A percentile compares a stretch with the other conserved stretches of the same genome.
Conservation (phyloP, 225 moss, liverwort and hornwort species). For the Physcomitrellopsis africana region DNA sequence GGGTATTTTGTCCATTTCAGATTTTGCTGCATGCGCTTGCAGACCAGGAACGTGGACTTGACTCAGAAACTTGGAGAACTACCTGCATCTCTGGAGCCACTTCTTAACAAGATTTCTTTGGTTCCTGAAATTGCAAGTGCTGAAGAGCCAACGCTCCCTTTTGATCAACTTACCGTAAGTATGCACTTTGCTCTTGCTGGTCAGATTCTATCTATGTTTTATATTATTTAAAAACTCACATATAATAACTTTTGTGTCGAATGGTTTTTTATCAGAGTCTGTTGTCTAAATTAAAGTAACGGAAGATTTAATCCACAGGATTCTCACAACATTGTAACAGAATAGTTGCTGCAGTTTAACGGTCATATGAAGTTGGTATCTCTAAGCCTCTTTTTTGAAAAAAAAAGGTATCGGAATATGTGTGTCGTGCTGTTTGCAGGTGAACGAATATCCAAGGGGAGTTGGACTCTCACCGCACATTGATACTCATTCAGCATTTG, state of each 20-base stretch:
- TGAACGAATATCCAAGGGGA: slow-evolving; percentile 96
- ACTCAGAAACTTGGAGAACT: slow-evolving; percentile 80
- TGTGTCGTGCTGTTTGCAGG: slow-evolving; percentile 50
- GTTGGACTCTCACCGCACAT: slow-evolving; percentile 97
- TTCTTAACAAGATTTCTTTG: slow-evolving; percentile 61
- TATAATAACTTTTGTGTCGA: background rate
- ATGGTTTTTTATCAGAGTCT: background rate
- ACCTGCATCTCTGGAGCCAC: slow-evolving; percentile 61
- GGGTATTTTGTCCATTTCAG: slow-evolving; percentile 10
- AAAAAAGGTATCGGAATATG: background rate
- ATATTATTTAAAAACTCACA: background rate
- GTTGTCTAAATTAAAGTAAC: too few species aligned
- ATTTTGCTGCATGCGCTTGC: slow-evolving; percentile 31
- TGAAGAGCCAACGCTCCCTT: slow-evolving; percentile 70
- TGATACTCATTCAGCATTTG: slow-evolving; percentile 98
- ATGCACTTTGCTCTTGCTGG: slow-evolving; percentile 26
- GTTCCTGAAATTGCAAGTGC: slow-evolving; percentile 62
- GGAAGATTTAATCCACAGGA: too few species aligned
- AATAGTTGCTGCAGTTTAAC: too few species aligned
- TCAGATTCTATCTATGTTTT: background rate
- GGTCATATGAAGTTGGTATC: too few species aligned
- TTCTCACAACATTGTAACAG: too few species aligned
- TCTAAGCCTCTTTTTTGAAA: too few species aligned
- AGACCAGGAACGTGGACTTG: slow-evolving; percentile 94
- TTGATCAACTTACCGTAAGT: slow-evolving; percentile 96